Evolutionary conservation across 1,139 yeast genomes (phyloP), one percentile per base, ranked within the genome.

Genomic region (Pichia sp.): DNA sequence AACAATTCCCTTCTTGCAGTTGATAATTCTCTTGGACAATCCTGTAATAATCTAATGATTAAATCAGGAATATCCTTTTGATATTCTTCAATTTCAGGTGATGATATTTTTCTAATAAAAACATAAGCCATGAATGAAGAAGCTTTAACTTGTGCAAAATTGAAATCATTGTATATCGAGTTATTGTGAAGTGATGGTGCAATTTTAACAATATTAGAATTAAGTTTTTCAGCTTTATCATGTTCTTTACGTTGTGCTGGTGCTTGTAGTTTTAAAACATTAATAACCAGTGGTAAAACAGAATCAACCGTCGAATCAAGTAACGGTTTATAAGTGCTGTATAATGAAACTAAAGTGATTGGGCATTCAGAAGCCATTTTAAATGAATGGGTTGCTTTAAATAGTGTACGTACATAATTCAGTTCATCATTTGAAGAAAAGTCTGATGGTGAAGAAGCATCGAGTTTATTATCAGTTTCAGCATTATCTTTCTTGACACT

Each of bases 321-420:
- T 47, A 89, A 69, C 40, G 79, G 80, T 62, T 88, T 87, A 68
- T 90, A 90, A 0, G 96, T 82, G 1, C 96, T 85, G 59, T 87
- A 88, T 47, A 94, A 72, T 8, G 96, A 80, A 2, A 94, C 98
- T 80, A 94, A 86, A 11, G 96, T 90, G 39, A 94, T 90, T 7
- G 99, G 99, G 63, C 97, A 90, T 65, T 94, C 99, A 0, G 97
- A 89, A 51, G 92, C 74, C 12, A 94, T 88, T 62, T 89, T 90
- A 72, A 92, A 92, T 1, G 97, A 89, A 59, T 66, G 73, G 76
- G 86, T 77, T 13, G 94, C 83, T 55, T 75, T 76, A 47, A 71
- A 65, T 35, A 78, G 72, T 3, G 70, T 62, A 51, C 75, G 75
- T 4, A 58, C 42, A 18, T 72, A 50, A 12, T 66, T 57, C 7